These are phyloP conservation scores for Pholiota molesta DNA, from an alignment of 768 basidiomycete genomes.

Conservation along the genomic window DNA sequence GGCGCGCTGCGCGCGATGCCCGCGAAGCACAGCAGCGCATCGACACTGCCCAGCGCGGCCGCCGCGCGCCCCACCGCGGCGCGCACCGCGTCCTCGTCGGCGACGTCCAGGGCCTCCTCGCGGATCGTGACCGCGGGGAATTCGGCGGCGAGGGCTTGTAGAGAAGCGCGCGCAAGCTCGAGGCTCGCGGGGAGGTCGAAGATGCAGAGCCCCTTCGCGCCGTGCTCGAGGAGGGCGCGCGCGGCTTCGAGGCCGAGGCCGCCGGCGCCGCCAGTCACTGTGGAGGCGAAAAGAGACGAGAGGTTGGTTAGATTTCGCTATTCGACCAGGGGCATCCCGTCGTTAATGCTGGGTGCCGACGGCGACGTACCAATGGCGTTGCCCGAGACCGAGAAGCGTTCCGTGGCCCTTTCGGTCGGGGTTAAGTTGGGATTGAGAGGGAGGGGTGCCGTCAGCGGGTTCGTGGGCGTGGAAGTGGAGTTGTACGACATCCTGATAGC, in stretches of 20 bases:
- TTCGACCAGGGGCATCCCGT: too few relatives aligned
- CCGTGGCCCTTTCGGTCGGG: conserved; percentile 27
- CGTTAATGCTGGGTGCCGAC: not conserved
- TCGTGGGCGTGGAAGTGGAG: not conserved
- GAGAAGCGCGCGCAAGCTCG: conserved; percentile 24
- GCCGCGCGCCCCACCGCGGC: conserved; percentile 27
- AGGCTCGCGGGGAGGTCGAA: conserved; percentile 31
- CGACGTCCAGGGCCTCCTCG: conserved; percentile 38
- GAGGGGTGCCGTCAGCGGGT: conserved; percentile 5
- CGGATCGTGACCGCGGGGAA: conserved; percentile 38
- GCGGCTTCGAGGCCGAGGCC: conserved; percentile 37
- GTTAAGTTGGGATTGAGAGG: not conserved
- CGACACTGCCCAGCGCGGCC: conserved; percentile 32
- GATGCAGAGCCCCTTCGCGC: conserved; percentile 36
- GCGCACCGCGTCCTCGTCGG: conserved; percentile 32
- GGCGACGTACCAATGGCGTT: conserved; percentile 41
- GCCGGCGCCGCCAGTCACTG: conserved; percentile 49
- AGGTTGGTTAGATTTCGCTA: not conserved
- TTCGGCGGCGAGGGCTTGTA: conserved; percentile 23
- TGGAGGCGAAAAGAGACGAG: not conserved
- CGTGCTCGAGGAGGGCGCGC: conserved; percentile 48
- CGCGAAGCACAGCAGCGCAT: conserved; percentile 45
- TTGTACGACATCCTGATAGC: not conserved
- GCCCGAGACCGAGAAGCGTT: conserved; percentile 40
- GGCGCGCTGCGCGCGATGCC: conserved; percentile 40